Conservation (phyloP, 805 yeast genomes). For the Kodamaea kakaduensis region DNA sequence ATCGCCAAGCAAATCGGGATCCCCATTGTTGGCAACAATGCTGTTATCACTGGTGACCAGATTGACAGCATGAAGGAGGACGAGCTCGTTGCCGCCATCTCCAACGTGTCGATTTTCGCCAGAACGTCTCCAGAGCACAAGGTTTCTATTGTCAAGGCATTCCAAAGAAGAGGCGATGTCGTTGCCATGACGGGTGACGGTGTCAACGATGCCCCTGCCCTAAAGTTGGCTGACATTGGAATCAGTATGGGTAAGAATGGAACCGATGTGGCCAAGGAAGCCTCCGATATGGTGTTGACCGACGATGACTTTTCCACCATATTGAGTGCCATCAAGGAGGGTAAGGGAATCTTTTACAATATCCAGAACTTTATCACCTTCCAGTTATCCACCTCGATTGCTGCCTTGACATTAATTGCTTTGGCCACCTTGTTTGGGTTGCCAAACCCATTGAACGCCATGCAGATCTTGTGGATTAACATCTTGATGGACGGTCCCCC, state of each 20-base stretch:
- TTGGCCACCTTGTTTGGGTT: conserved; percentile 80
- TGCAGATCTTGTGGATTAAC: conserved; percentile 98
- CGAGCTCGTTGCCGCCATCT: conserved; percentile 69
- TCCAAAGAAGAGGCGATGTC: conserved; percentile 86
- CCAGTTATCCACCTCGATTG: conserved; percentile 93
- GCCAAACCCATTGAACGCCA: conserved; percentile 93
- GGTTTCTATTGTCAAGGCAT: conserved; percentile 81
- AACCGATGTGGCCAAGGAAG: conserved; percentile 97
- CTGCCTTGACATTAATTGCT: conserved; percentile 87
- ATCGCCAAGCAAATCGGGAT: conserved; percentile 90
- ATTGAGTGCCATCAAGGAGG: conserved; percentile 76
- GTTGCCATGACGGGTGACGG: conserved; percentile 99
- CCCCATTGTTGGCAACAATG: conserved; percentile 61
- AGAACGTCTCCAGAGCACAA: conserved; percentile 95
- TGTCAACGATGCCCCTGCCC: conserved; percentile 98
- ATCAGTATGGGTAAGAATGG: conserved; percentile 92
- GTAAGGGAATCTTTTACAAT: conserved; percentile 94
- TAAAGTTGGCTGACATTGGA: conserved; percentile 93
- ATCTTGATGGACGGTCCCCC: conserved; percentile 99
- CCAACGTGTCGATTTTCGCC: conserved; percentile 84
- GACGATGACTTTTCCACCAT: conserved; percentile 97
- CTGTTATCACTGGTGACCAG: conserved; percentile 82
- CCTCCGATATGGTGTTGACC: conserved; percentile 95
- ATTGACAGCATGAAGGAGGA: conserved; percentile 71
- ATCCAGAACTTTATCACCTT: conserved; percentile 93